phyloP scores from a whole-genome alignment of 1,284 basidiomycete genomes.

The Ganoderma lucidum region DNA sequence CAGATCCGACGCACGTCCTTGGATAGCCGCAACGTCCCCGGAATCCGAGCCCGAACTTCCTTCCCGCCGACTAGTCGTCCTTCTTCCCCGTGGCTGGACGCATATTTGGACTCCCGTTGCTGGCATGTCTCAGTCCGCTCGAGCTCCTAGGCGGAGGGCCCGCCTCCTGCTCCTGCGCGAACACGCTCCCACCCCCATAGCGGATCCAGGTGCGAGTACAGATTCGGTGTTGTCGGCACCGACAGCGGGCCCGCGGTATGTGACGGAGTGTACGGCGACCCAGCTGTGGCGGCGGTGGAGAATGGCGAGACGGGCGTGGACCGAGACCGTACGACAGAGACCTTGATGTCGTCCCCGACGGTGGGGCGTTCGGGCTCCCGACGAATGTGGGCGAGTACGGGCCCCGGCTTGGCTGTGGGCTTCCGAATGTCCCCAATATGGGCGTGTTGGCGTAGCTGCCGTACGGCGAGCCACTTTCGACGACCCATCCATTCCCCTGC shows the following conservation, averaged over 20 bases:
- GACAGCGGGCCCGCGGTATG: constrained; percentile 23
- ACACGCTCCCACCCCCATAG: constrained; percentile 25
- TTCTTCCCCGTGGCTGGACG: constrained; percentile 45
- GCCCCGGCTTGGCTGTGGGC: constrained; percentile 40
- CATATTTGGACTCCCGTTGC: constrained; percentile 27
- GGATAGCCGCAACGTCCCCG: too few relatives aligned
- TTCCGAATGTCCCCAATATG: constrained; percentile 42
- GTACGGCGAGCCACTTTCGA: constrained; percentile 51
- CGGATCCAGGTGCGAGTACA: constrained; percentile 45
- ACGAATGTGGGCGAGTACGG: constrained; percentile 31
- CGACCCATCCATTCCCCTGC: constrained; percentile 55
- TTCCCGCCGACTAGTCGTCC: constrained; percentile 47
- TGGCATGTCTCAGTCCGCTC: constrained; percentile 31
- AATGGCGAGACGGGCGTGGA: constrained; percentile 27
- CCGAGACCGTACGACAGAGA: constrained; percentile 41
- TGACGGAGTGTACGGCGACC: constrained; percentile 36
- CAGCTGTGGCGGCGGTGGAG: constrained; percentile 37
- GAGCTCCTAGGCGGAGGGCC: constrained; percentile 37
- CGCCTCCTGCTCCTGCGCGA: constrained; percentile 36
- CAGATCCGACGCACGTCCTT: not conserved
- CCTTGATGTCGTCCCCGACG: constrained; percentile 39
- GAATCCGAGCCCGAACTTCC: too few relatives aligned
- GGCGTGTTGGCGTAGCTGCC: constrained; percentile 51
- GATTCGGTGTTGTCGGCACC: constrained; percentile 34
- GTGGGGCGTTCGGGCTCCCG: constrained; percentile 38